Conservation (phyloP, 306 rosid genomes). For the Lagenaria siceraria region DNA sequence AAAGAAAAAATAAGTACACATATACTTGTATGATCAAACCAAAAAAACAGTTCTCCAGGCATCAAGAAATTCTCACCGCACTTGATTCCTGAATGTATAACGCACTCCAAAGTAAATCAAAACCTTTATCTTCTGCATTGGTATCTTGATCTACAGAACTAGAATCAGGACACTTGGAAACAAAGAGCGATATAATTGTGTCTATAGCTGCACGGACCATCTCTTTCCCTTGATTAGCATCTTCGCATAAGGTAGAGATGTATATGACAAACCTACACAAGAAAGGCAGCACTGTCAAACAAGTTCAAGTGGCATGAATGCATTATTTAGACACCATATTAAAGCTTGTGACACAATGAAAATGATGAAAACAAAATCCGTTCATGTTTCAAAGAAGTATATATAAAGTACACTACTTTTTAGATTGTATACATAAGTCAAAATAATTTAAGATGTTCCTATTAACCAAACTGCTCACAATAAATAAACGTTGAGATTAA, state of each 20-base stretch:
- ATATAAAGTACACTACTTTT: background rate
- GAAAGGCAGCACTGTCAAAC: conserved; percentile 16
- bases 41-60: background rate
- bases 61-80: conserved; percentile 26
- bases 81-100: conserved; percentile 61
- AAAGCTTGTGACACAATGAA: background rate
- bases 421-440: background rate
- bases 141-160: conserved; percentile 31
- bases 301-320: background rate
- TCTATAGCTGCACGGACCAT: conserved; percentile 45
- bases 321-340: background rate
- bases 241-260: conserved; percentile 58
- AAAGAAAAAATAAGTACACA: background rate
- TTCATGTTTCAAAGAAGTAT: background rate
- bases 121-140: conserved; percentile 30
- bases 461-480: background rate
- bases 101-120: conserved; percentile 62
- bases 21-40: background rate
- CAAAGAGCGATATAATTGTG: conserved; percentile 39
- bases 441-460: background rate
- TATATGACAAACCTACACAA: conserved; percentile 55
- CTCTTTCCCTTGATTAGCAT: conserved; percentile 57
- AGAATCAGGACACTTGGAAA: conserved; percentile 35
- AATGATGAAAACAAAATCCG: background rate
- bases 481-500: background rate